Percentiles rank a stretch among this genome's conserved stretches.
phyloP scores from a whole-genome alignment of 1,139 yeast genomes.

The Taiozyma sp. region DNA sequence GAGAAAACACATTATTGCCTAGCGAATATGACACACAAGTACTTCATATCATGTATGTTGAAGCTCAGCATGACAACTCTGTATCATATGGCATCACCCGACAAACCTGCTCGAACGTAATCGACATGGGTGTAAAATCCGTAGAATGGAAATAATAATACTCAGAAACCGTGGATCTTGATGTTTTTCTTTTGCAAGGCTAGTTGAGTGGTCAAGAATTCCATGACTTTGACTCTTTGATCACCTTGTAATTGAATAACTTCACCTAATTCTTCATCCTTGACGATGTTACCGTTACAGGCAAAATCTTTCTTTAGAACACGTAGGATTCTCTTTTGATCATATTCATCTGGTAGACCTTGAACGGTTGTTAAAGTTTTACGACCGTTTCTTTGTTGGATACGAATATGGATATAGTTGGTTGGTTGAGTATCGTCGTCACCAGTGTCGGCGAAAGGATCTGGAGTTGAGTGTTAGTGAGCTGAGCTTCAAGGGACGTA shows the following conservation, averaged over 20 bases:
- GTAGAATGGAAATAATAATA: not conserved
- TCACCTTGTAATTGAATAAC: conserved; percentile 98
- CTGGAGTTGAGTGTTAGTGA: conserved; percentile 28
- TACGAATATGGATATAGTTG: conserved; percentile 95
- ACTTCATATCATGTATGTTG: not conserved
- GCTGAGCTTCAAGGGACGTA: not conserved
- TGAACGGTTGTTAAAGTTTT: conserved; percentile 98
- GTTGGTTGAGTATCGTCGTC: conserved; percentile 97
- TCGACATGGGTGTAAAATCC: not conserved
- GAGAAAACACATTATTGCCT: not conserved
- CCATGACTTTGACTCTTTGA: conserved; percentile 95
- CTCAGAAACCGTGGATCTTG: conserved; percentile 94
- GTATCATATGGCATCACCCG: not conserved
- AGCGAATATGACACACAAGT: not conserved
- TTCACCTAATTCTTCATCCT: conserved; percentile 94
- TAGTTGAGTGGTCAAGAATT: conserved; percentile 82
- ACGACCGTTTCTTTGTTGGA: conserved; percentile 99
- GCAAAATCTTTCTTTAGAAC: conserved; percentile 97
- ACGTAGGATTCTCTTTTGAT: conserved; percentile 86
- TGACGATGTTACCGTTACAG: conserved; percentile 97
- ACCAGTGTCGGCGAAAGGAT: conserved; percentile 99
- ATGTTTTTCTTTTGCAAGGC: conserved; percentile 93
- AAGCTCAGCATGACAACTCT: not conserved
- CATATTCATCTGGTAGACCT: conserved; percentile 95
- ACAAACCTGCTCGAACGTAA: not conserved